These are phyloP conservation scores for Yarrowia hollandica DNA, from an alignment of 805 yeast genomes.

Conservation along the genomic window DNA sequence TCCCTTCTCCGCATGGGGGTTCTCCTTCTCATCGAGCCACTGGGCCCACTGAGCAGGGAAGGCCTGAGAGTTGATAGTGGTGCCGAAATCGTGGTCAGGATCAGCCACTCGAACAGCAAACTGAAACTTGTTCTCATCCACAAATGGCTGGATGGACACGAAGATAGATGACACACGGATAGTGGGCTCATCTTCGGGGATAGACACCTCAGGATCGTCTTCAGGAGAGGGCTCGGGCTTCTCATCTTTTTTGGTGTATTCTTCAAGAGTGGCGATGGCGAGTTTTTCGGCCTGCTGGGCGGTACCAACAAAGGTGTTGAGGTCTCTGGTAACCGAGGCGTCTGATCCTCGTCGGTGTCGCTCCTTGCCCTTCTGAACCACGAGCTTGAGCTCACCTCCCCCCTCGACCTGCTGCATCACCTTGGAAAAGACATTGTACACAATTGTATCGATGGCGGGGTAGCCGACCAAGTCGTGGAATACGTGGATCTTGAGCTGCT, in stretches of 20 bases:
- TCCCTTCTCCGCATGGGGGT: constrained; percentile 46
- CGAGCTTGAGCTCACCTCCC: constrained; percentile 56
- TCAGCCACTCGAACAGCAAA: constrained; percentile 79
- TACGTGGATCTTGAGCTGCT: constrained; percentile 47
- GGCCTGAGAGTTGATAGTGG: constrained; percentile 80
- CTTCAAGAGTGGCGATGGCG: constrained; percentile 82
- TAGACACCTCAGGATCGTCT: constrained; percentile 30
- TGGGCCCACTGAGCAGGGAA: constrained; percentile 87
- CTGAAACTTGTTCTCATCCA: constrained; percentile 50
- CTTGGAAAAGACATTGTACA: constrained; percentile 52
- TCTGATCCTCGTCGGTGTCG: constrained; percentile 43
- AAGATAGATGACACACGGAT: constrained; percentile 59
- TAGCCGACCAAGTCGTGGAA: constrained; percentile 50
- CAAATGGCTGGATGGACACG: constrained; percentile 65
- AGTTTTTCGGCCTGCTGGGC: constrained; percentile 83
- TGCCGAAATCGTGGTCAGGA: constrained; percentile 69
- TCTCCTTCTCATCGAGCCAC: constrained; percentile 67
- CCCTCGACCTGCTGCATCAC: constrained; percentile 74
- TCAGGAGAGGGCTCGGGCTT: constrained; percentile 35
- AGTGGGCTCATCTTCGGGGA: constrained; percentile 33
- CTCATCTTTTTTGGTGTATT: constrained; percentile 49
- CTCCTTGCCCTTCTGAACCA: constrained; percentile 50
- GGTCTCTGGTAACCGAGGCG: constrained; percentile 45
- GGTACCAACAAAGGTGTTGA: constrained; percentile 76
- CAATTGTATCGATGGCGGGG: constrained; percentile 50